These are phyloP conservation scores for Colletotrichum limetticola DNA, from an alignment of 2,329 filamentous ascomycete species.

Conservation along the genomic window DNA sequence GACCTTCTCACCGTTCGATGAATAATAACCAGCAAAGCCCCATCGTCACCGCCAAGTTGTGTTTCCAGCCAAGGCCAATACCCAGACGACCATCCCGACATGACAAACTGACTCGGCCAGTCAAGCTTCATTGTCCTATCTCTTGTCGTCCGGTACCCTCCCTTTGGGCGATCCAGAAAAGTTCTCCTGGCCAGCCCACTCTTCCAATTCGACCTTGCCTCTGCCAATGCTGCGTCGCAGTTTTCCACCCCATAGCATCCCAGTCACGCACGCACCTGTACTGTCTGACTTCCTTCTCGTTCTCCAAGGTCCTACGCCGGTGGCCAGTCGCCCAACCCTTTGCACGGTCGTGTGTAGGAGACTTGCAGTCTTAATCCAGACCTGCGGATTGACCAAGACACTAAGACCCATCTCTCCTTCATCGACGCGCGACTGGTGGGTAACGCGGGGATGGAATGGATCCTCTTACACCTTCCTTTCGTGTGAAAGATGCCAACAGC, in stretches of 20 bases:
- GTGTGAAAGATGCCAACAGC: constrained; percentile 27
- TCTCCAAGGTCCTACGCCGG: not conserved
- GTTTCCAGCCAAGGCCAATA: constrained; percentile 30
- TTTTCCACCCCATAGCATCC: not conserved
- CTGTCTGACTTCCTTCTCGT: not conserved
- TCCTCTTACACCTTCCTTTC: constrained; percentile 35
- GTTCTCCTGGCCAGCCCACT: not conserved
- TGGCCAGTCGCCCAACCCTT: not conserved
- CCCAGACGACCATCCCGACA: constrained; percentile 18
- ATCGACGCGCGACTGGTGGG: constrained; percentile 21
- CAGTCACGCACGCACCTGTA: not conserved
- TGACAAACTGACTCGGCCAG: constrained; percentile 18
- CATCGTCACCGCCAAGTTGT: constrained; percentile 26
- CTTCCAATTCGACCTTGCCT: not conserved
- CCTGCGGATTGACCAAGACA: constrained; percentile 21
- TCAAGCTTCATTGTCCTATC: constrained; percentile 21
- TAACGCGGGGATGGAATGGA: constrained; percentile 32
- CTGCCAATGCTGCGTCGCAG: constrained; percentile 2
- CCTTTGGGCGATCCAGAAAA: not conserved
- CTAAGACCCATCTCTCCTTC: not conserved
- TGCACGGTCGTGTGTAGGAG: not conserved
- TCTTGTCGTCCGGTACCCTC: not conserved
- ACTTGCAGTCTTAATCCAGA: constrained; percentile 10
- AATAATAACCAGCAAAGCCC: not conserved
- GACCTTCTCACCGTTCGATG: not conserved